phyloP scores from a whole-genome alignment of 345 rosid genomes.

The Ceriops tagal region DNA sequence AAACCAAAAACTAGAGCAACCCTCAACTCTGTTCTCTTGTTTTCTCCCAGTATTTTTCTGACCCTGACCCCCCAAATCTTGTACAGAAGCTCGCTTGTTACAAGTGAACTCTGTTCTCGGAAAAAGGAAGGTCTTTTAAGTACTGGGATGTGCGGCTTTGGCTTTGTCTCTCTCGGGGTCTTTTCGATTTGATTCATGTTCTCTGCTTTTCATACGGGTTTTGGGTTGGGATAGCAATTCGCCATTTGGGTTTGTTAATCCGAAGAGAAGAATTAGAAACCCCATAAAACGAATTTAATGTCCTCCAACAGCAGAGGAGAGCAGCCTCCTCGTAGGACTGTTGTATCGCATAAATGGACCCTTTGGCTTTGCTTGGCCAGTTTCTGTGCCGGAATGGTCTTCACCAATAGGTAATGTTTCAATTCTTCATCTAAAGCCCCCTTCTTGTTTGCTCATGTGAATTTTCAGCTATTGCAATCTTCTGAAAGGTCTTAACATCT shows the following conservation, averaged over 20 bases:
- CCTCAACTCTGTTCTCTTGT: neutral
- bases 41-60: neutral
- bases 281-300: slow-evolving; percentile 31
- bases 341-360: slow-evolving; percentile 68
- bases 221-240: slow-evolving; percentile 10
- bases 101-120: neutral
- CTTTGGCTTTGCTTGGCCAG: slow-evolving; percentile 65
- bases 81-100: neutral
- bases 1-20: neutral
- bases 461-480: neutral
- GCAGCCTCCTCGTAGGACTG: slow-evolving; percentile 36
- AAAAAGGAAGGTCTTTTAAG: neutral
- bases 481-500: neutral
- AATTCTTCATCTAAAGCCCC: neutral
- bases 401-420: slow-evolving; percentile 66
- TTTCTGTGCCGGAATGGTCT: slow-evolving; percentile 81
- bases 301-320: slow-evolving; percentile 70
- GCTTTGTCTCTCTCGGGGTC: slow-evolving; percentile 15
- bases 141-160: neutral
- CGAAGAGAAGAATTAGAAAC: neutral
- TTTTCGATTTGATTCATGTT: slow-evolving; percentile 15
- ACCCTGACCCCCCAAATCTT: slow-evolving; percentile 5
- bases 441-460: neutral
- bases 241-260: slow-evolving; percentile 1
- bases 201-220: slow-evolving; percentile 22